These are phyloP conservation scores for Russula griseocarnosa DNA, from an alignment of 768 basidiomycete species.

Conservation along the genomic window DNA sequence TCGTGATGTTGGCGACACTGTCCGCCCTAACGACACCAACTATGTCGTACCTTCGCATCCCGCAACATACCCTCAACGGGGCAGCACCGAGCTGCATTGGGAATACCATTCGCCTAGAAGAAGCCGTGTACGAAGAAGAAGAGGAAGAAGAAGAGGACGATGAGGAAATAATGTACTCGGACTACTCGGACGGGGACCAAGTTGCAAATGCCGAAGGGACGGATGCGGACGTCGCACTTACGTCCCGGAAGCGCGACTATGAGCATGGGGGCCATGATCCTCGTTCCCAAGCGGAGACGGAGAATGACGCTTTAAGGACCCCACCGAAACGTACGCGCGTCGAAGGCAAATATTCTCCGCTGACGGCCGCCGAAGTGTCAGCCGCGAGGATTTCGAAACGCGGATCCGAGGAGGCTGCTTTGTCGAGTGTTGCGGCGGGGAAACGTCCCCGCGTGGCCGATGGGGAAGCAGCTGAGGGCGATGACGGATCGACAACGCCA, in stretches of 20 bases:
- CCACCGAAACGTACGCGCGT: conserved; percentile 43
- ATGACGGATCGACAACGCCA: neutral
- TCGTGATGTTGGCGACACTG: conserved; percentile 45
- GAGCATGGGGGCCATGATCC: conserved; percentile 31
- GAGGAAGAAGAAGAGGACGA: conserved; percentile 38
- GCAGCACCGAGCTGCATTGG: conserved; percentile 8
- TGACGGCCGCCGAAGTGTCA: conserved; percentile 22
- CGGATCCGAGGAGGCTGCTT: conserved; percentile 23
- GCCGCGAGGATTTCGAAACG: conserved; percentile 24
- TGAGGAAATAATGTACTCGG: conserved; percentile 30
- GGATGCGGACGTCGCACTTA: conserved; percentile 33
- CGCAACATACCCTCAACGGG: conserved; percentile 14
- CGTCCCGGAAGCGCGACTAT: conserved; percentile 37
- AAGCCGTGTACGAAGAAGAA: conserved; percentile 31
- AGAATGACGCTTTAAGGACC: conserved; percentile 32
- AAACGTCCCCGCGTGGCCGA: conserved; percentile 22
- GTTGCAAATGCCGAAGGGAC: conserved; percentile 29
- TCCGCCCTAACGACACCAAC: conserved; percentile 5
- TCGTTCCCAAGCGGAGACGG: conserved; percentile 34
- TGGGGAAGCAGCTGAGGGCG: conserved; percentile 2
- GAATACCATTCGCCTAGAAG: conserved; percentile 32
- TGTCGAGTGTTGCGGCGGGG: conserved; percentile 21
- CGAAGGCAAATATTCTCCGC: conserved; percentile 28
- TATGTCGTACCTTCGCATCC: conserved; percentile 34
- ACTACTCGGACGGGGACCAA: conserved; percentile 18